Conservation (phyloP, 345 rosid genomes). For the Anacardium occidentale region DNA sequence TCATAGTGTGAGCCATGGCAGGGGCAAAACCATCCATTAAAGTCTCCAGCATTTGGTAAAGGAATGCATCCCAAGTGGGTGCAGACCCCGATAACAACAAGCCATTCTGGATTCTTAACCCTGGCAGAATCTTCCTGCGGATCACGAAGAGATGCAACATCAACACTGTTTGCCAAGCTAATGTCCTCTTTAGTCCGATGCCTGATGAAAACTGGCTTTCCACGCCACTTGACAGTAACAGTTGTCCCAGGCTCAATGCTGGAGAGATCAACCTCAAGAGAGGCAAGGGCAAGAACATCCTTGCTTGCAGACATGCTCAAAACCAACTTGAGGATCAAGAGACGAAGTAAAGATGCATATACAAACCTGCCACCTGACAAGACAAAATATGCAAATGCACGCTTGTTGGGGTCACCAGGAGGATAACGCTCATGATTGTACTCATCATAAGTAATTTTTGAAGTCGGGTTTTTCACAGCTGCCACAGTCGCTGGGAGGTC, state of each 20-base stretch:
- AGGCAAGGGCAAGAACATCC: conserved; percentile 64
- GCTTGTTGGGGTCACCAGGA: conserved; percentile 69
- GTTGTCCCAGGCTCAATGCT: conserved; percentile 60
- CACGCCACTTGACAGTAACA: conserved; percentile 65
- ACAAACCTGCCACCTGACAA: conserved; percentile 65
- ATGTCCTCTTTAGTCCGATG: conserved; percentile 63
- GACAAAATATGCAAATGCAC: conserved; percentile 65
- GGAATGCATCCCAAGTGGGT: conserved; percentile 72
- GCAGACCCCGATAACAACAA: conserved; percentile 57
- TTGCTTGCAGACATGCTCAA: conserved; percentile 69
- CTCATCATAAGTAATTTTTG: conserved; percentile 55
- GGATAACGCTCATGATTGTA: conserved; percentile 60
- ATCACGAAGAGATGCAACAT: conserved; percentile 50
- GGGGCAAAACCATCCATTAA: conserved; percentile 68
- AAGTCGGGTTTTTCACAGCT: conserved; percentile 53
- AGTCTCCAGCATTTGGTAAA: conserved; percentile 61
- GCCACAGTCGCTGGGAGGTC: conserved; percentile 52
- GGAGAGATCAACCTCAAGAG: conserved; percentile 65
- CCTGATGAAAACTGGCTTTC: conserved; percentile 65
- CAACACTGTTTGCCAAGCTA: conserved; percentile 54
- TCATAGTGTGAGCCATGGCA: conserved; percentile 70
- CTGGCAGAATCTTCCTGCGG: conserved; percentile 56
- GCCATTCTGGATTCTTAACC: conserved; percentile 69
- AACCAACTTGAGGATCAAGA: conserved; percentile 59
- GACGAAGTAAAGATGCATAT: conserved; percentile 61